phyloP scores from a whole-genome alignment of 2,329 filamentous ascomycete genomes.

The Trichoderma citrinoviride region DNA sequence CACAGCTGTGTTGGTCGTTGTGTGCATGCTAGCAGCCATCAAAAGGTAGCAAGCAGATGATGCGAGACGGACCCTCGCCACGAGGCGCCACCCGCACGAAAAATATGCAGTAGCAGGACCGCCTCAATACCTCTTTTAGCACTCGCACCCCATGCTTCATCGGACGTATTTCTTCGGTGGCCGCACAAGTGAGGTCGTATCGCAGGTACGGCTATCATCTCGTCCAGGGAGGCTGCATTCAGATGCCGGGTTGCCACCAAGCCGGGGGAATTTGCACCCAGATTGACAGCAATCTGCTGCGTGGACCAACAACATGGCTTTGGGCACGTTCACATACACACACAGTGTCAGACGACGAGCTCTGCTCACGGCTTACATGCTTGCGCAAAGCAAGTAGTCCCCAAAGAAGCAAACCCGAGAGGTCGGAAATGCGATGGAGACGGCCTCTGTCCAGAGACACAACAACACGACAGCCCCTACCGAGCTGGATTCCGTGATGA shows the following conservation, averaged over 20 bases:
- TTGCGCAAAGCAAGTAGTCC: background rate
- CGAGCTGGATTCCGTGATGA: background rate
- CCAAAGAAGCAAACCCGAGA: slow-evolving; percentile 10
- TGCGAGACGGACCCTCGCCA: slow-evolving; percentile 9
- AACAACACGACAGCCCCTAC: background rate
- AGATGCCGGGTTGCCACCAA: slow-evolving; percentile 12
- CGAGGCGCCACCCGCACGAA: slow-evolving; percentile 11
- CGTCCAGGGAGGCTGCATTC: slow-evolving; percentile 1
- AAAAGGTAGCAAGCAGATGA: background rate
- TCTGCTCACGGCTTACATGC: slow-evolving; percentile 10
- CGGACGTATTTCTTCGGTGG: background rate
- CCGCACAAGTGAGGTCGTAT: background rate
- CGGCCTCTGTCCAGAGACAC: background rate
- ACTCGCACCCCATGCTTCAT: background rate
- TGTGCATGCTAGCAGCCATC: background rate
- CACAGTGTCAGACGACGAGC: slow-evolving; percentile 5
- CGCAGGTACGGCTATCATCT: background rate
- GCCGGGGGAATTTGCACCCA: background rate
- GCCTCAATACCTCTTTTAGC: background rate
- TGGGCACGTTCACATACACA: slow-evolving; percentile 8
- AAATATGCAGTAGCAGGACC: background rate
- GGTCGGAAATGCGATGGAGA: slow-evolving; percentile 11
- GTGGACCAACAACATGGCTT: slow-evolving; percentile 9
- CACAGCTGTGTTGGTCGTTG: background rate
- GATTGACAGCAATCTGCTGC: slow-evolving; percentile 16